These are phyloP conservation scores for Edaphochlamys debaryana DNA, from an alignment of 139 green algal genomes.

Conservation along the genomic window DNA sequence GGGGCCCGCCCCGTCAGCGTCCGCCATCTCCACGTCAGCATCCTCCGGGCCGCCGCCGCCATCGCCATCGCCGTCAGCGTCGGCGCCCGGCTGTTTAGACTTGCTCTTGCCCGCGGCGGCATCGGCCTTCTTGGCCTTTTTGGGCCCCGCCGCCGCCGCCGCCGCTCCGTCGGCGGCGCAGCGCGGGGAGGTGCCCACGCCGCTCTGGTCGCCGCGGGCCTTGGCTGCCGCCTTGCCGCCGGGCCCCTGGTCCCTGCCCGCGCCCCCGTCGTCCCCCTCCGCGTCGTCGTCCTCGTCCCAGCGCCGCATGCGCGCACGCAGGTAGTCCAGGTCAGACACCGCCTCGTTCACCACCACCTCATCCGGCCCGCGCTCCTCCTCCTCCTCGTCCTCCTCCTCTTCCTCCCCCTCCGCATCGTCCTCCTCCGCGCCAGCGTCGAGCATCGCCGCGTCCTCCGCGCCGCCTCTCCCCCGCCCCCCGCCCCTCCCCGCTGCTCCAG, in stretches of 20 bases:
- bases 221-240: slow-evolving; percentile 4
- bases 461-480: background rate
- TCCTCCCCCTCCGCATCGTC: slow-evolving; percentile 33
- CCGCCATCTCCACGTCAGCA: slow-evolving; percentile 30
- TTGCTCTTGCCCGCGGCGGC: background rate
- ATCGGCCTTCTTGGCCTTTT: background rate
- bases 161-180: background rate
- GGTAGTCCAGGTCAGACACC: slow-evolving; percentile 91
- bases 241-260: background rate
- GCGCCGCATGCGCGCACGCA: slow-evolving; percentile 74
- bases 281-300: slow-evolving; percentile 70
- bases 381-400: slow-evolving; percentile 23
- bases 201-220: slow-evolving; percentile 39
- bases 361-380: background rate
- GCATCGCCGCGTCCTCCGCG: no score
- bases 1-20: slow-evolving; percentile 37
- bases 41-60: background rate
- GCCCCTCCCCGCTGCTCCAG: background rate
- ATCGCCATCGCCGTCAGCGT: background rate
- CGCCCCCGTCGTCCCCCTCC: slow-evolving; percentile 13
- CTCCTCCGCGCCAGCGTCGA: slow-evolving; percentile 15
- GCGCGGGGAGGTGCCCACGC: slow-evolving; percentile 29
- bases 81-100: background rate
- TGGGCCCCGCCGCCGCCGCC: background rate
- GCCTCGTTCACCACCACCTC: slow-evolving; percentile 56